A percentile compares a stretch with the other conserved stretches of the same genome.
Conservation (phyloP, 768 basidiomycete genomes). For the Thelephora aurantiotincta region DNA sequence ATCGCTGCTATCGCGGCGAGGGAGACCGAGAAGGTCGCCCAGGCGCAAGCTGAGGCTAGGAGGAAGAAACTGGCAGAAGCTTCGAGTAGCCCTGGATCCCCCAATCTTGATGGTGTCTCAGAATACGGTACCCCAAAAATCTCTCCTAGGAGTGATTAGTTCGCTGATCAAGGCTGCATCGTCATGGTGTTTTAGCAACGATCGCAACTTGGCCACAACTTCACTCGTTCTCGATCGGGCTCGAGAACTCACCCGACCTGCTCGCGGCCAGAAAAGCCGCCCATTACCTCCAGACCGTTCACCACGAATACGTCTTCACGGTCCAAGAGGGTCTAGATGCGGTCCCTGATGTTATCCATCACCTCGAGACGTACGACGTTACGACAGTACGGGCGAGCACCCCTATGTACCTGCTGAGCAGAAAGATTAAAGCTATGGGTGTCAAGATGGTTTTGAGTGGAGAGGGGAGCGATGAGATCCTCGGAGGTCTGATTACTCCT, state of each 20-base stretch:
- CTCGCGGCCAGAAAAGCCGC: slow-evolving; percentile 90
- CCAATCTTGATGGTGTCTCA: slow-evolving; percentile 17
- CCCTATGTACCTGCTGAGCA: slow-evolving; percentile 95
- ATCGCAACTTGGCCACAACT: slow-evolving; percentile 88
- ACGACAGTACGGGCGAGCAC: slow-evolving; percentile 96
- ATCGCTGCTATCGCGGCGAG: slow-evolving; percentile 91
- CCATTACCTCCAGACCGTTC: slow-evolving; percentile 83
- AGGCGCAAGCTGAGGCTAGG: slow-evolving; percentile 61
- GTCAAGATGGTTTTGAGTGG: slow-evolving; percentile 99
- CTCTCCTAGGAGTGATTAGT: background rate
- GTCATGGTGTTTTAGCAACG: slow-evolving; percentile 28
- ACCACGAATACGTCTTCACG: slow-evolving; percentile 97
- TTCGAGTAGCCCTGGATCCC: slow-evolving; percentile 42
- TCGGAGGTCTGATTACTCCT: slow-evolving; percentile 51
- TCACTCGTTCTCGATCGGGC: slow-evolving; percentile 95
- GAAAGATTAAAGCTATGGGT: slow-evolving; percentile 99
- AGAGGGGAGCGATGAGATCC: slow-evolving; percentile 95
- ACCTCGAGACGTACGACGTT: slow-evolving; percentile 97
- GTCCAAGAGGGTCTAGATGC: slow-evolving; percentile 97
- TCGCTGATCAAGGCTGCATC: too few species aligned
- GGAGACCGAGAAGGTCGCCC: slow-evolving; percentile 86
- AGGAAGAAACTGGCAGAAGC: slow-evolving; percentile 41
- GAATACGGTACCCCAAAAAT: slow-evolving; percentile 37
- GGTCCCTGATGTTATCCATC: slow-evolving; percentile 93
- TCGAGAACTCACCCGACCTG: slow-evolving; percentile 90